phyloP scores from a whole-genome alignment of 164 flowering plant species.

The Houttuynia cordata region DNA sequence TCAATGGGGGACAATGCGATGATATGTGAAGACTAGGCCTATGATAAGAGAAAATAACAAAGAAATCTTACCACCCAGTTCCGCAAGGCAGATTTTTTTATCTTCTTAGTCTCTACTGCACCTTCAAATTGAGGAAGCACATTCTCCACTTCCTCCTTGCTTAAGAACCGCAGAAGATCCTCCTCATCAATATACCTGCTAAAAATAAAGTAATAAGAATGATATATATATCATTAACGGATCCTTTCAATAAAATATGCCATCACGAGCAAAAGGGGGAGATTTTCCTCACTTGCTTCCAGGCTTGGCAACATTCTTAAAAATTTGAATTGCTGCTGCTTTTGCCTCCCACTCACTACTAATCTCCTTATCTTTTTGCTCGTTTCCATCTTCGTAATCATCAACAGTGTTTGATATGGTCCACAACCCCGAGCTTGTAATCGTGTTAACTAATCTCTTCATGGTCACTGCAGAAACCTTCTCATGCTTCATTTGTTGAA shows the following conservation, averaged over 20 bases:
- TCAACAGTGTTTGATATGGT: conserved; percentile 41
- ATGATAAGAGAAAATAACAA: not conserved
- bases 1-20: not conserved
- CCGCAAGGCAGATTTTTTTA: conserved; percentile 43
- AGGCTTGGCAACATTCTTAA: conserved; percentile 68
- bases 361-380: conserved; percentile 40
- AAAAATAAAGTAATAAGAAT: conserved; percentile 1
- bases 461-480: conserved; percentile 84
- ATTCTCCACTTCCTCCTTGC: conserved; percentile 42
- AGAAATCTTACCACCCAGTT: conserved; percentile 68
- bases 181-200: conserved; percentile 63
- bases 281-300: conserved; percentile 43
- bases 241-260: not conserved
- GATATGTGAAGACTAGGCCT: too few species aligned
- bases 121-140: conserved; percentile 63
- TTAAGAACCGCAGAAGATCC: conserved; percentile 67
- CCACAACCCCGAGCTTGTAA: conserved; percentile 39
- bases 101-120: conserved; percentile 50
- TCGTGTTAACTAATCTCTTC: conserved; percentile 42
- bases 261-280: not conserved
- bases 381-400: conserved; percentile 30
- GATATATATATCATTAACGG: not conserved
- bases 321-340: conserved; percentile 53
- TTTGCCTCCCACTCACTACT: conserved; percentile 71
- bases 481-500: conserved; percentile 46